These are phyloP conservation scores for Penicillium soppii DNA, from an alignment of 495 filamentous ascomycete genomes.

Conservation along the genomic window DNA sequence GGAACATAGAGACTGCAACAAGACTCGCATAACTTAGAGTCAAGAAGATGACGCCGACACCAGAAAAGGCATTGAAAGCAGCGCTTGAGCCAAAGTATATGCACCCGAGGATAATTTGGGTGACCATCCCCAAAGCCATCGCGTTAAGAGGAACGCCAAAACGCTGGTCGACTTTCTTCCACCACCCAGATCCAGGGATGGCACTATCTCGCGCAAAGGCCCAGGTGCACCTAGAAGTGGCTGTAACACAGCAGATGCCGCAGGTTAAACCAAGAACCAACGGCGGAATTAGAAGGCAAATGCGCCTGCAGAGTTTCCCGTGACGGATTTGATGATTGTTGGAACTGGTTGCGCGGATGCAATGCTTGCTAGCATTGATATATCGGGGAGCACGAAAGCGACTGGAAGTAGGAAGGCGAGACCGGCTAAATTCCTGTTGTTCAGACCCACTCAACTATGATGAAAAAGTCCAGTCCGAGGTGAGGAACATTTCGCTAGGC, in stretches of 20 bases:
- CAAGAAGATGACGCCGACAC: conserved; percentile 55
- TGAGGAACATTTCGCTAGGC: too few species aligned
- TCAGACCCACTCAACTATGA: too few species aligned
- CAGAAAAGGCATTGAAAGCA: conserved; percentile 59
- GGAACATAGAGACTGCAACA: conserved; percentile 48
- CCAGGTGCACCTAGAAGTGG: conserved; percentile 64
- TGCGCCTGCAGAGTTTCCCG: conserved; percentile 43
- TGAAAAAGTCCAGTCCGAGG: too few species aligned
- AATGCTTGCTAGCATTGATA: conserved; percentile 50
- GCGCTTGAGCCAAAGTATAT: conserved; percentile 56
- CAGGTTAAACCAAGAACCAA: conserved; percentile 67
- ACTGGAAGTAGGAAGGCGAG: conserved; percentile 59
- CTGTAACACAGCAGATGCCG: conserved; percentile 63
- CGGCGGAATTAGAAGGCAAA: conserved; percentile 66
- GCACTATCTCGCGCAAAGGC: conserved; percentile 60
- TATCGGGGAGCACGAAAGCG: conserved; percentile 58
- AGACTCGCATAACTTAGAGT: conserved; percentile 55
- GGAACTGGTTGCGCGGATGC: conserved; percentile 15
- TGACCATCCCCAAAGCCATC: conserved; percentile 45
- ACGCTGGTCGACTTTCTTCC: conserved; percentile 45
- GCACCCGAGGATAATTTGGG: conserved; percentile 52
- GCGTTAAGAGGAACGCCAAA: conserved; percentile 50
- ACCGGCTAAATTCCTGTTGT: too few species aligned
- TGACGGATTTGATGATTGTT: conserved; percentile 14
- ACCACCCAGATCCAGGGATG: conserved; percentile 58